Conservation (phyloP, 225 moss, liverwort and hornwort genomes). For the Bryoerythrophyllum caledonicum region DNA sequence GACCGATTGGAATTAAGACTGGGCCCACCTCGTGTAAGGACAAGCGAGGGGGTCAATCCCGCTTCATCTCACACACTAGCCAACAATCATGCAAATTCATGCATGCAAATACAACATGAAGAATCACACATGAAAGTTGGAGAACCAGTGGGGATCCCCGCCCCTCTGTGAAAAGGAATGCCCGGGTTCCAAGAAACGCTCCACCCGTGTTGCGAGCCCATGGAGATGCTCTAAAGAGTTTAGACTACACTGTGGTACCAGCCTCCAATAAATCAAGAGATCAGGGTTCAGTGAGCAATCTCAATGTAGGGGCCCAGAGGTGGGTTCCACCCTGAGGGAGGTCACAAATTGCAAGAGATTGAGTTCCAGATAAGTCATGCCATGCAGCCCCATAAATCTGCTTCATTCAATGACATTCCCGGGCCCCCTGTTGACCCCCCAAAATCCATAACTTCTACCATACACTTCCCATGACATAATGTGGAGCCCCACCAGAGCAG, state of each 20-base stretch:
- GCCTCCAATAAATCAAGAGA: neutral
- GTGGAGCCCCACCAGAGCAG: conserved; percentile 2
- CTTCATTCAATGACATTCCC: conserved; percentile 11
- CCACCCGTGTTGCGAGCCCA: too few species aligned
- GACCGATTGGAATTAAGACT: too few species aligned
- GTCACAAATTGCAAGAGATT: conserved; percentile 4
- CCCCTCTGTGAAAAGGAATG: too few species aligned
- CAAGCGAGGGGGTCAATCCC: too few species aligned
- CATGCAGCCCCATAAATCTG: neutral
- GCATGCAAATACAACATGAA: too few species aligned
- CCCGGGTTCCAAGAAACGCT: too few species aligned
- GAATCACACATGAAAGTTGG: too few species aligned
- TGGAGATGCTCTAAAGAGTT: too few species aligned
- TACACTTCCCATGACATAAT: neutral
- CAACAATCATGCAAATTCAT: too few species aligned
- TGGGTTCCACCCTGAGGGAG: neutral
- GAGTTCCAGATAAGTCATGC: conserved; percentile 17
- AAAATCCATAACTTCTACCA: neutral
- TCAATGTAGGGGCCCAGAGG: neutral
- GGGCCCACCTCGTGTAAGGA: too few species aligned
- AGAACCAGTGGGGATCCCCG: too few species aligned
- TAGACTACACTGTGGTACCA: neutral
- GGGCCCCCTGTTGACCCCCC: conserved; percentile 7
- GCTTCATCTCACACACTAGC: too few species aligned
- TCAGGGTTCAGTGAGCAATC: neutral